Percentiles rank a stretch among this genome's conserved stretches.
phyloP scores from a whole-genome alignment of 345 rosid genomes.

The Dipteronia sinensis region DNA sequence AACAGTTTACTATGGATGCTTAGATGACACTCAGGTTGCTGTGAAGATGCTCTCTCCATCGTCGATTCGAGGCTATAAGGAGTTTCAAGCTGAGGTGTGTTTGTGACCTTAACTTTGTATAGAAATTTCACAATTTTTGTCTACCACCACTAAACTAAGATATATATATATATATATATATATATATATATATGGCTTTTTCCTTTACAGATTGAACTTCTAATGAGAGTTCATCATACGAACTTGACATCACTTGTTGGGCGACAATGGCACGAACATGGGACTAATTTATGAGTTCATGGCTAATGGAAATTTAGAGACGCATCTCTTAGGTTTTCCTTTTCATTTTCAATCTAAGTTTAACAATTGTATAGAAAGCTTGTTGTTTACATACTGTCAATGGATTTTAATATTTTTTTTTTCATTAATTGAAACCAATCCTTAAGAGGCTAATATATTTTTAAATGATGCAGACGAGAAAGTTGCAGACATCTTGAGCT shows the following conservation, averaged over 20 bases:
- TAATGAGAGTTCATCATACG: constrained; percentile 21
- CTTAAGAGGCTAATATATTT: neutral
- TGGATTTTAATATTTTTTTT: neutral
- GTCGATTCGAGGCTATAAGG: constrained; percentile 45
- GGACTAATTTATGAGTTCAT: constrained; percentile 22
- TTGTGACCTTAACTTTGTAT: neutral
- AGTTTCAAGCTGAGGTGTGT: constrained; percentile 52
- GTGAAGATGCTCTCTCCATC: constrained; percentile 52
- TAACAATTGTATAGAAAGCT: no score
- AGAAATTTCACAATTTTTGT: no score
- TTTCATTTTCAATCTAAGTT: neutral
- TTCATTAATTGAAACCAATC: no score
- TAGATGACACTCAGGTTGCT: constrained; percentile 40
- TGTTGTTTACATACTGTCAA: no score
- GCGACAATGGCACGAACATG: constrained; percentile 1
- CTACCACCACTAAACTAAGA: no score
- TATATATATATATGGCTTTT: no score
- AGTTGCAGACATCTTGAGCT: constrained; percentile 10
- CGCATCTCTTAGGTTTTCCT: constrained; percentile 13
- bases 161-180: no score
- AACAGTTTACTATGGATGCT: constrained; percentile 46
- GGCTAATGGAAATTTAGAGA: constrained; percentile 21
- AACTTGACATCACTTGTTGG: constrained; percentile 24
- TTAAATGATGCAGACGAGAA: neutral
- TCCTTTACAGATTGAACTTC: constrained; percentile 13